Base-by-base conservation (phyloP, 2,329 filamentous ascomycete species). In the Alternaria gansuensis region DNA sequence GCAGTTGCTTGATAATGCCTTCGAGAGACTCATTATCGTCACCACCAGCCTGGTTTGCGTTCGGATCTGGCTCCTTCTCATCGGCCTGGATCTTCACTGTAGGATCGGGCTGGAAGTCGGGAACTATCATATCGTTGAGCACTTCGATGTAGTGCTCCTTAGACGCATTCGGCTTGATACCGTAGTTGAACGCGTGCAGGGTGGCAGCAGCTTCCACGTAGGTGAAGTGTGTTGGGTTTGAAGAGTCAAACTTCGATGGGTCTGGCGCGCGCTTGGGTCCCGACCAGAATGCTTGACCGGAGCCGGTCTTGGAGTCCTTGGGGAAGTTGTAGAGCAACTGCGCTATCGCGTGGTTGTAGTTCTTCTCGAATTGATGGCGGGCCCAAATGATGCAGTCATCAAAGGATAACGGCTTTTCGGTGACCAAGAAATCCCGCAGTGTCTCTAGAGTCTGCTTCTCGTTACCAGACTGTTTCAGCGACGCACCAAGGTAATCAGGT, bases 341-440 rank as follows among this genome's bases (percentile, higher is more conserved):
- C 75, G 95, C 91, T 62, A 99, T 97, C 51, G 92, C 91, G 76
- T 99, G 97, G 82, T 96, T 93, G 80, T 95, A 99, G 79, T 97
- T 92, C 77, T 91, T 92, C 83, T 99, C 95, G 65, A 99, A 99
- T 69, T 97, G 86, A 74, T 91, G 86, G 46, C 95, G 91, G 24
- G 92, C 95, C 95, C 95, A 99, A 67, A 92, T 88, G 71, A 99
- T 93, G 75, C 95, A 99, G 79, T 99, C 94, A 74, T 98, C 94
- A 72, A 97, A 97, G 26, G 87, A 93, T 58, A 93, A 83, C 4
- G 95, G 94, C 77, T 96, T 95, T 69, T 97, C 92, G 0, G 91
- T 92, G 37, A 96, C 93, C 51, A 99, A 84, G 77, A 90, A 97
- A 73, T 97, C 93, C 11, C 91, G 89, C 56, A 99, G 88, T 53